Percentiles rank a stretch among this genome's conserved stretches.
phyloP scores from a whole-genome alignment of 768 basidiomycete species.

The Termitomyces sp. region DNA sequence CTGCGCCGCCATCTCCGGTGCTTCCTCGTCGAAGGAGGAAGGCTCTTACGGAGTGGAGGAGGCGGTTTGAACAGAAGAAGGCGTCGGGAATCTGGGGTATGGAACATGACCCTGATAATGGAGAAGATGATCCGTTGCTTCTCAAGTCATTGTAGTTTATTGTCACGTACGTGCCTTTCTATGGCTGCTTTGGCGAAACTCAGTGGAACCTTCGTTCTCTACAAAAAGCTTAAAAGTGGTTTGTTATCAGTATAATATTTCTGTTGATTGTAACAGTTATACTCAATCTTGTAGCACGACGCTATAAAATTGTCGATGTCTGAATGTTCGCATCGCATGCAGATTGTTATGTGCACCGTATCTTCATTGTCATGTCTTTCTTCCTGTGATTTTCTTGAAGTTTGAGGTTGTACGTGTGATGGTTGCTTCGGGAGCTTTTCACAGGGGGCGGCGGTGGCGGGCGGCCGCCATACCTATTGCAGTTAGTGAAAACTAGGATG shows the following conservation, averaged over 20 bases:
- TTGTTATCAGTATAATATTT: no score
- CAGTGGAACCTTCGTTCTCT: background rate
- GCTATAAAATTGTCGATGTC: background rate
- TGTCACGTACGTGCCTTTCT: background rate
- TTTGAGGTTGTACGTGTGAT: no score
- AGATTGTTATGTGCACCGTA: background rate
- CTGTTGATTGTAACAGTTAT: no score
- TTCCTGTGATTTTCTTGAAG: background rate
- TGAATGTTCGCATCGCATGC: background rate
- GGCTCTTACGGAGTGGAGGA: conserved; percentile 8
- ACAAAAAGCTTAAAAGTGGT: background rate
- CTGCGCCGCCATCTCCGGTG: conserved; percentile 32
- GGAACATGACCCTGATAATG: conserved; percentile 16
- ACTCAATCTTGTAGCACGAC: background rate
- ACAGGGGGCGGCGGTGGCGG: background rate
- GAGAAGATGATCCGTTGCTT: conserved; percentile 16
- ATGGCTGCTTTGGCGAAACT: background rate
- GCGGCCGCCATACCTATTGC: background rate
- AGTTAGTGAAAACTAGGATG: background rate
- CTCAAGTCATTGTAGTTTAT: conserved; percentile 4
- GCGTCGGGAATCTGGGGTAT: conserved; percentile 6
- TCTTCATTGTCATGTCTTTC: background rate
- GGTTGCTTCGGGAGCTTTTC: background rate
- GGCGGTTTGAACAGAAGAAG: conserved; percentile 3
- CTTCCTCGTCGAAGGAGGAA: conserved; percentile 20